Evolutionary conservation across 75 land plant species (phyloP), one percentile per base, ranked within the genome.

Genomic region (Cupressus sempervirens): DNA sequence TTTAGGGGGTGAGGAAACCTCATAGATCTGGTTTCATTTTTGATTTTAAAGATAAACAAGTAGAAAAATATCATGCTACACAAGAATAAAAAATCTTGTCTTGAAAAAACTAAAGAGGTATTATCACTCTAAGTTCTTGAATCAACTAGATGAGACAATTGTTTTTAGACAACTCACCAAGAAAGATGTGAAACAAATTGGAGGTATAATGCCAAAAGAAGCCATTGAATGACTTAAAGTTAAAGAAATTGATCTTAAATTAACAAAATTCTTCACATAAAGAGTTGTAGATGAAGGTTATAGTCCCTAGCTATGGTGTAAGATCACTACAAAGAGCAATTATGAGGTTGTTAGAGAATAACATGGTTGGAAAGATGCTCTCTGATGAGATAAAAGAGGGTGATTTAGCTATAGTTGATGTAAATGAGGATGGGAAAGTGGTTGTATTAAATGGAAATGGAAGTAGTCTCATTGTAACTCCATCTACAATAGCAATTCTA

Each of bases 351-450:
- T 80, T 96, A 84, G 98, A 96, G 84, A 97, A 96, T 83, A 94
- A 94, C 84, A 89, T 96, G 94, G 97, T 95, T 3, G 98, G 95
- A 88, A 94, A 91, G 80, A 96, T 96, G 98, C 94, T 96, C 34
- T 87, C 97, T 7, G 94, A 95, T 13, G 97, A 96, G 73, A 90
- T 95, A 76, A 95, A 96, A 81, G 97, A 95, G 82, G 98, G 98
- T 12, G 98, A 96, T 84, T 95, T 95, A 13, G 98, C 97, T 10
- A 95, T 96, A 11, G 93, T 95, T 30, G 98, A 96, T 88, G 97
- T 95, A 35, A 97, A 96, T 76, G 75, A 92, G 1, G 95, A 96
- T 74, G 98, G 98, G 7, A 93, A 94, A 58, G 94, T 92, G n/a
- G 92, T 90, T 12, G 97, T 95, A 26, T 91, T 96, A 83, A 95